A percentile compares a stretch with the other conserved stretches of the same genome.
phyloP scores from a whole-genome alignment of 805 yeast species.

The Yarrowia deformans region DNA sequence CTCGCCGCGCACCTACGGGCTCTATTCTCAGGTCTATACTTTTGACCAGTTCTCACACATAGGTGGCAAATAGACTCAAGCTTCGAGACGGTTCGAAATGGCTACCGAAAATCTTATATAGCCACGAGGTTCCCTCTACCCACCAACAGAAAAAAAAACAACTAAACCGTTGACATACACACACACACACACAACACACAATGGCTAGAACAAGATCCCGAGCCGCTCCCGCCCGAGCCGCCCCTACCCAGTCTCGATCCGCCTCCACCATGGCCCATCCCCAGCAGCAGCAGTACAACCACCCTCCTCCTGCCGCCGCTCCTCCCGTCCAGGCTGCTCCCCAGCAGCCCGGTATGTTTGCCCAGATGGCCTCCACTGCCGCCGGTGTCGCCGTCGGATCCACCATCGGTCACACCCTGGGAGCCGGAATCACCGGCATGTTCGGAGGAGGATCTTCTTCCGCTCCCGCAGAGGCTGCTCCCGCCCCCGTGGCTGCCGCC shows the following conservation, averaged over 20 bases:
- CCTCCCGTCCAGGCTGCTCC: slow-evolving; percentile 58
- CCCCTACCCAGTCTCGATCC: slow-evolving; percentile 62
- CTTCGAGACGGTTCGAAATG: slow-evolving; percentile 36
- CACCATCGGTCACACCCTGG: slow-evolving; percentile 94
- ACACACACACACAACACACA: slow-evolving; percentile 27
- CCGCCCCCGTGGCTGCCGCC: slow-evolving; percentile 47
- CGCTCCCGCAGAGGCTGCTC: slow-evolving; percentile 58
- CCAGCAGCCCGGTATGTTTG: slow-evolving; percentile 80
- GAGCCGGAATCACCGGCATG: slow-evolving; percentile 90
- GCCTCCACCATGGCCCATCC: slow-evolving; percentile 64
- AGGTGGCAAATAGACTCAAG: slow-evolving; percentile 38
- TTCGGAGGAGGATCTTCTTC: slow-evolving; percentile 77
- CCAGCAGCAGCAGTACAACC: slow-evolving; percentile 58
- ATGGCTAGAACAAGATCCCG: slow-evolving; percentile 53
- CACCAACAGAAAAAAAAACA: not conserved
- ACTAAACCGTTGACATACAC: not conserved
- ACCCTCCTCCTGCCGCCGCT: slow-evolving; percentile 55
- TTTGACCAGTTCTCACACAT: not conserved
- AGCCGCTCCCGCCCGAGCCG: slow-evolving; percentile 54
- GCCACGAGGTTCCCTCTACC: slow-evolving; percentile 12
- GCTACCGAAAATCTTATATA: slow-evolving; percentile 36
- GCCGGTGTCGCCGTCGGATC: slow-evolving; percentile 99
- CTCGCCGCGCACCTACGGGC: not conserved
- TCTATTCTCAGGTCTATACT: not conserved
- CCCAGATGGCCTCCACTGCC: slow-evolving; percentile 98